These are phyloP conservation scores for Epicoccum nigrum DNA, from an alignment of 2,329 filamentous ascomycete species.

Conservation along the genomic window DNA sequence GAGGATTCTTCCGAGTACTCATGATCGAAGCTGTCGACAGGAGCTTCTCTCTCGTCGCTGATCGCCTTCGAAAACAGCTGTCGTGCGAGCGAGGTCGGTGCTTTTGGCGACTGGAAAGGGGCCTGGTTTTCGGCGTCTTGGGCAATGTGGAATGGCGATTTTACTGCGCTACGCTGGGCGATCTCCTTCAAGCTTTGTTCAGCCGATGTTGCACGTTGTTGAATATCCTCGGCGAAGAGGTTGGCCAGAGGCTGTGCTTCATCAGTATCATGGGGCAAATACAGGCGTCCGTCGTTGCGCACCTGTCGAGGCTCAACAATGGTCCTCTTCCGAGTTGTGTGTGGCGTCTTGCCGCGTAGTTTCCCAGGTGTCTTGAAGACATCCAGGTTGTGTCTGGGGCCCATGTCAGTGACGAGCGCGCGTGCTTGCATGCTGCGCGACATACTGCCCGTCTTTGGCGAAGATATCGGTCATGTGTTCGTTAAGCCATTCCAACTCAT, in stretches of 20 bases:
- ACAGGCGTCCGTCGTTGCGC: constrained; percentile 59
- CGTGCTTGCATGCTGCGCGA: constrained; percentile 30
- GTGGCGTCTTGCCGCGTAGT: constrained; percentile 79
- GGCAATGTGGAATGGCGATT: constrained; percentile 65
- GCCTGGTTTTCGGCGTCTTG: constrained; percentile 56
- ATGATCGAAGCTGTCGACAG: constrained; percentile 28
- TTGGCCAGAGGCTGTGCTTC: constrained; percentile 54
- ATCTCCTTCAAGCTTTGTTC: constrained; percentile 57
- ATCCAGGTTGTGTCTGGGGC: constrained; percentile 79
- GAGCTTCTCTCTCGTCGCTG: constrained; percentile 39
- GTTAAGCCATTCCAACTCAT: constrained; percentile 97
- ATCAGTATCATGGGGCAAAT: constrained; percentile 29
- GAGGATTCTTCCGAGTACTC: constrained; percentile 12
- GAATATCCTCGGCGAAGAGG: constrained; percentile 53
- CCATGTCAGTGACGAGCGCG: constrained; percentile 31
- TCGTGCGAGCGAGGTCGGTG: constrained; percentile 35
- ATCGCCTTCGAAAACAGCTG: constrained; percentile 37
- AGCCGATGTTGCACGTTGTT: constrained; percentile 58
- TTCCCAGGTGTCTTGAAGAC: constrained; percentile 95
- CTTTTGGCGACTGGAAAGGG: constrained; percentile 29
- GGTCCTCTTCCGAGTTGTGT: constrained; percentile 68
- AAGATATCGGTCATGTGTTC: constrained; percentile 98
- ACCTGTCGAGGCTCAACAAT: constrained; percentile 66
- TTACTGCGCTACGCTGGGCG: constrained; percentile 61
- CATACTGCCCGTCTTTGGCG: constrained; percentile 82